Evolutionary conservation across 257 asterid species (phyloP), one percentile per base, ranked within the genome.

Genomic region (Solanum chiquidenum): DNA sequence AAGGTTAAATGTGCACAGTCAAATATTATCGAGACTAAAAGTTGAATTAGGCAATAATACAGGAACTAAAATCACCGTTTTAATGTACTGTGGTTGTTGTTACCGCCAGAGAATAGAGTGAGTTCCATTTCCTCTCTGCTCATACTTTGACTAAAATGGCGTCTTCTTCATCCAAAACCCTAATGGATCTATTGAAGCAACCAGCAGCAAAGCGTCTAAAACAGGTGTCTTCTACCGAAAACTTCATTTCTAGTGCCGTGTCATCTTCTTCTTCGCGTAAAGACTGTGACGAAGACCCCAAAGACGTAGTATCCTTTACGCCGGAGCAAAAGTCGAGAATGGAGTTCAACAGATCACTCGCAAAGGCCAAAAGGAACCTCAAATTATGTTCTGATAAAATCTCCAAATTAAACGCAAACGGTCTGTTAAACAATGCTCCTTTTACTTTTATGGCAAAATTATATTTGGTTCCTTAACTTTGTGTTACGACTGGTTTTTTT

Each of bases 131-230:
- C 37, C 37, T 44, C 49, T 23, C 58, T 62, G 55, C 77, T 35
- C 27, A 38, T 5, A 52, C 9, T 18, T 55, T 55, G n/a, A 52
- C 62, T 52, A 31, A 62, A 23, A 84, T 85, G 85, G 34, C 89
- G 13, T 85, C 90, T 21, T 79, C 95, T 21, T 93, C 95, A 49
- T 90, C 95, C 37, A 96, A 91, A 93, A 94, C 96, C 92, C 93
- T 95, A 89, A 83, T 89, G 92, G 98, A 96, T 86, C 89, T 93
- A 84, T 92, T 92, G 90, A 94, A 93, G 91, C 94, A 90, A 89
- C 99, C 99, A 42, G 86, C 96, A 60, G 92, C 96, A 60, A 96
- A 96, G 91, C 99, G 99, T 82, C 91, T 89, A 87, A 95, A 93
- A 92, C 88, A 88, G 73, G 90, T 42, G 86, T 90, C 93, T 72